Conservation (phyloP, 1,139 yeast species). For the Hyphopichia wangnamkhiaoensis region DNA sequence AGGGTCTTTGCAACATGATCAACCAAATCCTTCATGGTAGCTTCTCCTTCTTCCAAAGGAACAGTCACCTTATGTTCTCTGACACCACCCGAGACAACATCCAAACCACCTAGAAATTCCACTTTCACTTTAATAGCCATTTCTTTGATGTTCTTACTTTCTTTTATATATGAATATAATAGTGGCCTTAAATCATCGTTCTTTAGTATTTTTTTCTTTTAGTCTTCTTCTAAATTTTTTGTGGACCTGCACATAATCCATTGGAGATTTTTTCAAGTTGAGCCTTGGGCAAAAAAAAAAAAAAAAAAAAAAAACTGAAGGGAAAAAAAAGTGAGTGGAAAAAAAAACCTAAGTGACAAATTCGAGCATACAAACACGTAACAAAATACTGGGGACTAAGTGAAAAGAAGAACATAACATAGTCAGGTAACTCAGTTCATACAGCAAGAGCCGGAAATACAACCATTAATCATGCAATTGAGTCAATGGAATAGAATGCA, state of each 20-base stretch:
- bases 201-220: not conserved
- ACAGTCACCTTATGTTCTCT: slow-evolving; percentile 49
- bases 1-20: slow-evolving; percentile 54
- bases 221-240: too few relatives aligned
- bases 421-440: too few relatives aligned
- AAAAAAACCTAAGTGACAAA: too few relatives aligned
- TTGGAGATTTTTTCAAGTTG: too few relatives aligned
- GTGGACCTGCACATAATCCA: not conserved
- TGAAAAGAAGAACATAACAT: too few relatives aligned
- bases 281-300: not conserved
- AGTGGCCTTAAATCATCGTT: not conserved
- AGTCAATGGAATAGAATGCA: slow-evolving; percentile 1
- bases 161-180: too few relatives aligned
- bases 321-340: not conserved
- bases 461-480: not conserved
- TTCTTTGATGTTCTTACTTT: not conserved
- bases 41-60: slow-evolving; percentile 42
- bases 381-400: slow-evolving; percentile 2
- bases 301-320: not conserved
- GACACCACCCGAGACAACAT: slow-evolving; percentile 58
- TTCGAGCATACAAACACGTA: slow-evolving; percentile 1
- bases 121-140: slow-evolving; percentile 37
- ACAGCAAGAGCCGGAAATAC: too few relatives aligned
- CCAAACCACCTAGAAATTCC: slow-evolving; percentile 68
- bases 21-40: slow-evolving; percentile 59